Base-by-base conservation (phyloP, 495 filamentous ascomycete genomes). In the Aspergillus funiculosus region DNA sequence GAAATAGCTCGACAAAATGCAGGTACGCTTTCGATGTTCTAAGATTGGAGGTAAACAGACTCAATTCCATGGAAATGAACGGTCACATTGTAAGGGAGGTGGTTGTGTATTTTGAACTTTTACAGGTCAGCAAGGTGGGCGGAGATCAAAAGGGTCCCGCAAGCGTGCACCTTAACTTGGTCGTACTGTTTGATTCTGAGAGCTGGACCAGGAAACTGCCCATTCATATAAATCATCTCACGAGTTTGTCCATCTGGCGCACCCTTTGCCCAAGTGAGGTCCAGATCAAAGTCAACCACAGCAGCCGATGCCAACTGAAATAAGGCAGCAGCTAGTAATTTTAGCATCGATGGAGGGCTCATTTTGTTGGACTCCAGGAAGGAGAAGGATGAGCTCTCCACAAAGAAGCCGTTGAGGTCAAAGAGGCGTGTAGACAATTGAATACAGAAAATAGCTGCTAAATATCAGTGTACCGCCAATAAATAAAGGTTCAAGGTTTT, bases 181-280 rank as follows among this genome's bases (percentile, higher is more conserved):
- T 25, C 11, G 13, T 18, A 9, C 8, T 7, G 15, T 15, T 25
- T 13, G 15, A 35, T 46, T n/a, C 14, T 71, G 68, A 47, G 77
- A 63, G 68, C 40, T 0, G 77, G 78, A 0, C 75, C 77, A 0
- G 78, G 78, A 34, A 69, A 76, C 14, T 74, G 70, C 2, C 73
- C 74, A 56, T 82, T 82, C 43, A 74, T 71, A 7, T 76, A 65
- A 9, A 80, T 62, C 15, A 77, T 58, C 13, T 72, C 46, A 35
- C 72, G 50, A 24, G 34, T 26, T 19, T 38, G 24, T 34, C 44
- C 19, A 40, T 45, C 15, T 13, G 38, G 20, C 20, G 25, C 8
- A 39, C 43, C 39, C 5, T 13, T 13, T 14, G 48, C 52, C 52
- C 52, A 55, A 39, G 52, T 55, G 4, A 55, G 27, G 6, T 51